Conservation (phyloP, 805 yeast species). For the Wickerhamiella domercqiae region DNA sequence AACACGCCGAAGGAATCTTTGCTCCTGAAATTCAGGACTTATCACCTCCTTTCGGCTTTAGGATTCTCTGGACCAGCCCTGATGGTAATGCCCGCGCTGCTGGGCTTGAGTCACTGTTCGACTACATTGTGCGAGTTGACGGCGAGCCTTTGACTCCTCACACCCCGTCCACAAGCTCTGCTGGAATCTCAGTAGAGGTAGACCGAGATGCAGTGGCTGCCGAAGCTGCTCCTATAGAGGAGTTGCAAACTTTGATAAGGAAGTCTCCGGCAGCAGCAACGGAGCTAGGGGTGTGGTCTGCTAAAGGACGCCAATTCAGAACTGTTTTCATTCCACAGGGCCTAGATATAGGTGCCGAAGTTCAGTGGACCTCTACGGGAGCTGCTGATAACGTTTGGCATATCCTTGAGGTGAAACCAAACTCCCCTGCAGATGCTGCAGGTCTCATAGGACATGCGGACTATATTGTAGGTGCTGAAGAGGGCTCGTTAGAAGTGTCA, state of each 20-base stretch:
- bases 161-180: conserved; percentile 1
- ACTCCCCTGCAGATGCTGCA: conserved; percentile 69
- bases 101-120: conserved; percentile 76
- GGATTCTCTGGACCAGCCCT: conserved; percentile 37
- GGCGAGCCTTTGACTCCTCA: conserved; percentile 39
- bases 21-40: conserved; percentile 17
- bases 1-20: conserved; percentile 28
- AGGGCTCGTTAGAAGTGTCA: conserved; percentile 48
- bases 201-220: no score
- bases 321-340: conserved; percentile 11
- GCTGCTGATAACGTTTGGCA: conserved; percentile 81
- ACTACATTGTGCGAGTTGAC: conserved; percentile 67
- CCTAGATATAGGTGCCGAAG: conserved; percentile 29
- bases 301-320: conserved; percentile 43
- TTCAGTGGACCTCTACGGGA: conserved; percentile 63
- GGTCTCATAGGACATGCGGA: conserved; percentile 77
- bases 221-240: conserved; percentile 13
- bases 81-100: conserved; percentile 34
- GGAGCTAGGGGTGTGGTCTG: conserved; percentile 61
- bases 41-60: conserved; percentile 33
- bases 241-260: conserved; percentile 9
- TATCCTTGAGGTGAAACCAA: conserved; percentile 53
- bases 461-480: conserved; percentile 75
- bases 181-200: conserved; percentile 5
- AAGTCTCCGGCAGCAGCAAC: conserved; percentile 21